A percentile compares a stretch with the other conserved stretches of the same genome.
These are phyloP conservation scores for Colletotrichum brevisporum DNA, from an alignment of 2,329 filamentous ascomycete species.

Conservation along the genomic window DNA sequence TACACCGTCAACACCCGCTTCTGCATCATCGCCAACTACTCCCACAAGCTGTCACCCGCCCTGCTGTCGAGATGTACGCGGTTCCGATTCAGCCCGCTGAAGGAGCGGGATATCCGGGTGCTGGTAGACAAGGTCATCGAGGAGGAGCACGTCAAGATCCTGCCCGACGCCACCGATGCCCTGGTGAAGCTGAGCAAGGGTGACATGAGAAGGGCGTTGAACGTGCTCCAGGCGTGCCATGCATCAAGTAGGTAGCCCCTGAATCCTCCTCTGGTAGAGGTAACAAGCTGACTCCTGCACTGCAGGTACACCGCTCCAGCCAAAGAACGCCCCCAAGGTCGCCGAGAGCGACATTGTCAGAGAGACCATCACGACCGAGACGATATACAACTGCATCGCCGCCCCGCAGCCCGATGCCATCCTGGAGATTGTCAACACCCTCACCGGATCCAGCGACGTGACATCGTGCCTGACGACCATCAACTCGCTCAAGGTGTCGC, in stretches of 20 bases:
- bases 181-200: conserved; percentile 91
- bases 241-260: conserved; percentile 77
- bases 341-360: conserved; percentile 77
- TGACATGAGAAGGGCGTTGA: conserved; percentile 94
- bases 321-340: conserved; percentile 71
- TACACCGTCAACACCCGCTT: conserved; percentile 98
- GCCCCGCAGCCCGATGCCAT: conserved; percentile 94
- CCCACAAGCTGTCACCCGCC: conserved; percentile 95
- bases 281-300: conserved; percentile 26
- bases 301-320: conserved; percentile 76
- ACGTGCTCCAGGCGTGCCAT: conserved; percentile 96
- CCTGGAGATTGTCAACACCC: conserved; percentile 83
- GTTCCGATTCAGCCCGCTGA: conserved; percentile 94
- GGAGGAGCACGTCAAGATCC: conserved; percentile 89
- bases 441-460: conserved; percentile 88
- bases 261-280: background rate
- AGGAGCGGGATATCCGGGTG: conserved; percentile 86
- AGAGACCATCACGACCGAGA: conserved; percentile 87
- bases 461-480: conserved; percentile 90
- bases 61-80: conserved; percentile 93
- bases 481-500: conserved; percentile 86
- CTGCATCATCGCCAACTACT: conserved; percentile 99
- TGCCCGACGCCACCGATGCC: conserved; percentile 83
- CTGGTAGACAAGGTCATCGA: conserved; percentile 92
- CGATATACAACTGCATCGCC: conserved; percentile 97